A percentile compares a stretch with the other conserved stretches of the same genome.
Evolutionary conservation across 805 yeast genomes (phyloP).

Genomic region (Spathaspora sp.): DNA sequence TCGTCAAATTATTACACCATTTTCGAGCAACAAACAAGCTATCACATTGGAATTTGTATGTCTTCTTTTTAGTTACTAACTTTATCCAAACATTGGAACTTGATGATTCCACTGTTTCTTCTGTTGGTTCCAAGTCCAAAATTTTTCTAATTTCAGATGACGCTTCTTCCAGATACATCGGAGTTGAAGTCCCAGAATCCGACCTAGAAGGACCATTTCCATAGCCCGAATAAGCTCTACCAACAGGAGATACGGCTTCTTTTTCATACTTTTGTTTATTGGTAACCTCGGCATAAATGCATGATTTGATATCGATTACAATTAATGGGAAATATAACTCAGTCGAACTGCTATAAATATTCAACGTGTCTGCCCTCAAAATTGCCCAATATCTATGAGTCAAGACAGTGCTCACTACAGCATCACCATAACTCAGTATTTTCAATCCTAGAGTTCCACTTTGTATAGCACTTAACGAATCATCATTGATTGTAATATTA

Average conservation of each 20-base stretch:
- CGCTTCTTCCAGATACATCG: not conserved
- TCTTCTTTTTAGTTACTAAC: slow-evolving; percentile 49
- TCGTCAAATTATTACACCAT: slow-evolving; percentile 76
- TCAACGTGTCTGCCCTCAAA: slow-evolving; percentile 61
- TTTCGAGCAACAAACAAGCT: slow-evolving; percentile 66
- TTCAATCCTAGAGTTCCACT: slow-evolving; percentile 38
- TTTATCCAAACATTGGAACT: slow-evolving; percentile 48
- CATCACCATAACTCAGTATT: slow-evolving; percentile 36
- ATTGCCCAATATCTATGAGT: slow-evolving; percentile 76
- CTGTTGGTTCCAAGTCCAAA: slow-evolving; percentile 9
- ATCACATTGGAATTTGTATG: slow-evolving; percentile 70
- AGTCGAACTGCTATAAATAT: slow-evolving; percentile 65
- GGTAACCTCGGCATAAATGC: slow-evolving; percentile 55
- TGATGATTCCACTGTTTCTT: slow-evolving; percentile 24
- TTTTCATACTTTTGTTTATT: slow-evolving; percentile 21
- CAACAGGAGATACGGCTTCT: slow-evolving; percentile 1
- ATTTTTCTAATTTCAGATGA: slow-evolving; percentile 2
- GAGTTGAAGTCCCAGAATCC: not conserved
- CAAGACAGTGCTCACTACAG: slow-evolving; percentile 27
- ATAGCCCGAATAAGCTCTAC: not conserved
- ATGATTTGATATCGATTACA: slow-evolving; percentile 67
- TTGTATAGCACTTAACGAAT: slow-evolving; percentile 24
- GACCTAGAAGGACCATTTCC: not conserved
- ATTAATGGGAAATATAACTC: slow-evolving; percentile 82
- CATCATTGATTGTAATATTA: slow-evolving; percentile 15